These are phyloP conservation scores for Diphasiastrum complanatum DNA, from an alignment of 83 land plant genomes.

Conservation along the genomic window DNA sequence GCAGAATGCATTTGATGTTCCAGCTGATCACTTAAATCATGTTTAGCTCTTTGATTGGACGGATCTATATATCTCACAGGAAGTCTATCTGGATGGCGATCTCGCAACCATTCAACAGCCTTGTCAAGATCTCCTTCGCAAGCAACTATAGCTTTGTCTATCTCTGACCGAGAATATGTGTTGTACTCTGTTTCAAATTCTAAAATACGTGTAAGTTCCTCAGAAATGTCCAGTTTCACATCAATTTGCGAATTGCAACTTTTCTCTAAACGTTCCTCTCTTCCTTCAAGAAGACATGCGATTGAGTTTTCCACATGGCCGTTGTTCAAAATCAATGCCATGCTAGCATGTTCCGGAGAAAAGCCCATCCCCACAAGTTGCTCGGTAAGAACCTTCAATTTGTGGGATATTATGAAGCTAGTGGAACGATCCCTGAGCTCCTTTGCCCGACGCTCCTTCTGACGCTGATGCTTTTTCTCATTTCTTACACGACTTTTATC, in stretches of 20 bases:
- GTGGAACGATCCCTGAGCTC: constrained; percentile 10
- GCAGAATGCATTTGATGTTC: too few species aligned
- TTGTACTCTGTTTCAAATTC: neutral
- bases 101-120: constrained; percentile 1
- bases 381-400: constrained; percentile 1
- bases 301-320: constrained; percentile 8
- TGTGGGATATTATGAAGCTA: constrained; percentile 4
- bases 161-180: neutral
- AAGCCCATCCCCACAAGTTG: constrained; percentile 15
- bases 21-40: too few species aligned
- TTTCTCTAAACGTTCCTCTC: neutral
- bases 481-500: constrained; percentile 7
- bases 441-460: constrained; percentile 11
- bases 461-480: constrained; percentile 7
- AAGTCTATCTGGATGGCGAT: neutral
- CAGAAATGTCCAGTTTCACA: constrained; percentile 8
- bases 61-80: neutral
- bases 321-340: constrained; percentile 12
- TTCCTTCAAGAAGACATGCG: constrained; percentile 6
- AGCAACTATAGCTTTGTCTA: constrained; percentile 3
- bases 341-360: constrained; percentile 5
- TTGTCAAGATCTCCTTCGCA: constrained; percentile 15
- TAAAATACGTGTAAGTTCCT: neutral
- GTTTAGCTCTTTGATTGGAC: neutral
- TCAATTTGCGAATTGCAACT: neutral